These are phyloP conservation scores for Eutrema heterophyllum DNA, from an alignment of 345 rosid genomes.

Conservation along the genomic window DNA sequence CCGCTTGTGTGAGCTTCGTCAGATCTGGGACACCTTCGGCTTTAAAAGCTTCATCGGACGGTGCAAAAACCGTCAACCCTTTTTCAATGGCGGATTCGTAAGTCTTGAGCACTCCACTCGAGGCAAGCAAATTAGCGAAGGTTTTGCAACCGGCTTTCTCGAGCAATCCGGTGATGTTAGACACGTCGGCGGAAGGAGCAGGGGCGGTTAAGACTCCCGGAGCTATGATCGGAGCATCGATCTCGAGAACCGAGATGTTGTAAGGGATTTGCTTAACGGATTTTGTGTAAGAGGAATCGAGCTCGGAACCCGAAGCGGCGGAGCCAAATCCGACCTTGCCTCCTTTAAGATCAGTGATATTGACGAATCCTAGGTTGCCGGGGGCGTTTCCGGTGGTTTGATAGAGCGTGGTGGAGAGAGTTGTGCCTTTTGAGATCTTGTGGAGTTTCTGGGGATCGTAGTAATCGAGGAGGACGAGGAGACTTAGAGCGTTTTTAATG, in stretches of 20 bases:
- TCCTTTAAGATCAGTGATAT: slow-evolving; percentile 78
- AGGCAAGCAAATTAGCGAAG: slow-evolving; percentile 49
- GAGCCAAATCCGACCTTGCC: slow-evolving; percentile 88
- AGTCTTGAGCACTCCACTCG: slow-evolving; percentile 75
- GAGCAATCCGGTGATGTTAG: slow-evolving; percentile 66
- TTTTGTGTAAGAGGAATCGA: slow-evolving; percentile 66
- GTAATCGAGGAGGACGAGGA: slow-evolving; percentile 81
- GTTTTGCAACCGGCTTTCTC: slow-evolving; percentile 91
- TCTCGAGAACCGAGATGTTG: slow-evolving; percentile 69
- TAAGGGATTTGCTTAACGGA: slow-evolving; percentile 79
- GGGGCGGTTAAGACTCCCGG: slow-evolving; percentile 64
- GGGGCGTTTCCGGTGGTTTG: slow-evolving; percentile 94
- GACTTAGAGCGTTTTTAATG: slow-evolving; percentile 61
- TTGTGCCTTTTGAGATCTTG: slow-evolving; percentile 63
- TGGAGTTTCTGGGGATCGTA: slow-evolving; percentile 80
- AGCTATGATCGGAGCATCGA: slow-evolving; percentile 61
- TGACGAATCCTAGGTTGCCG: slow-evolving; percentile 75
- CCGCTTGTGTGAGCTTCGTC: slow-evolving; percentile 66
- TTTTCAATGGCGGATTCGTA: slow-evolving; percentile 55
- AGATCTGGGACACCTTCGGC: slow-evolving; percentile 66
- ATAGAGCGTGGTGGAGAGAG: slow-evolving; percentile 79
- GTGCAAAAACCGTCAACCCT: slow-evolving; percentile 85
- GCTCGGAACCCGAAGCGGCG: slow-evolving; percentile 74
- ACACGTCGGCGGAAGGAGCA: slow-evolving; percentile 51
- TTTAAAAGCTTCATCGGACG: slow-evolving; percentile 85